These are phyloP conservation scores for Stromatinia cepivora DNA, from an alignment of 2,329 filamentous ascomycete species.

Conservation along the genomic window DNA sequence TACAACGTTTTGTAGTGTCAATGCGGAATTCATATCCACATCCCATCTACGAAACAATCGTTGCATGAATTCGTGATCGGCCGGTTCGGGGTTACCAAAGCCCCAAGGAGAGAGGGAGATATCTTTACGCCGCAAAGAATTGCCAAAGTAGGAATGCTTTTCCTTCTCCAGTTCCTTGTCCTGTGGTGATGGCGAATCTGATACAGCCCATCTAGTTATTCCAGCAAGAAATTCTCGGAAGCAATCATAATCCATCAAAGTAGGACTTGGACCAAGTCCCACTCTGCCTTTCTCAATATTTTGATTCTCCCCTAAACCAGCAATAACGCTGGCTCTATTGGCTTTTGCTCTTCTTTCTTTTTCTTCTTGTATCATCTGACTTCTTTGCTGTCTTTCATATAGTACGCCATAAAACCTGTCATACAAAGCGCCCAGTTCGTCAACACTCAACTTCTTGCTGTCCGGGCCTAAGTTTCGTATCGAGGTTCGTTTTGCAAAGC, in stretches of 20 bases:
- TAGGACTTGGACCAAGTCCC: constrained; percentile 84
- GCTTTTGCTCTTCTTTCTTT: constrained; percentile 65
- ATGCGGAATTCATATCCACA: constrained; percentile 68
- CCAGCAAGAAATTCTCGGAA: constrained; percentile 92
- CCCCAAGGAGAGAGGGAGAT: constrained; percentile 53
- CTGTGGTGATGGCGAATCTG: constrained; percentile 70
- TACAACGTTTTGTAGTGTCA: constrained; percentile 90
- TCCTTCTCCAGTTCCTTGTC: constrained; percentile 52
- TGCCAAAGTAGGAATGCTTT: constrained; percentile 62
- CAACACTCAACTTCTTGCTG: constrained; percentile 82
- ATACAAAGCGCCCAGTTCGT: constrained; percentile 87
- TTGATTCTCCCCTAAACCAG: constrained; percentile 44
- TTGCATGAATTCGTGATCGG: constrained; percentile 92
- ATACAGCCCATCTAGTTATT: constrained; percentile 89
- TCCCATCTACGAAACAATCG: constrained; percentile 90
- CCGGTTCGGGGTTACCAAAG: constrained; percentile 63
- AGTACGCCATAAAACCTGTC: constrained; percentile 91
- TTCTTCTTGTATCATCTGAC: constrained; percentile 75
- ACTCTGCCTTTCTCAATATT: constrained; percentile 81
- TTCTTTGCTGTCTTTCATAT: constrained; percentile 87
- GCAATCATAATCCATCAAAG: constrained; percentile 94
- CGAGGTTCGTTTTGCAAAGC: constrained; percentile 93
- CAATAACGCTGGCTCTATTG: constrained; percentile 54
- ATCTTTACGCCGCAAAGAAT: constrained; percentile 49
- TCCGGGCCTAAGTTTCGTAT: constrained; percentile 95